phyloP scores from a whole-genome alignment of 305 asterid species.

The Nicotiana rustica region DNA sequence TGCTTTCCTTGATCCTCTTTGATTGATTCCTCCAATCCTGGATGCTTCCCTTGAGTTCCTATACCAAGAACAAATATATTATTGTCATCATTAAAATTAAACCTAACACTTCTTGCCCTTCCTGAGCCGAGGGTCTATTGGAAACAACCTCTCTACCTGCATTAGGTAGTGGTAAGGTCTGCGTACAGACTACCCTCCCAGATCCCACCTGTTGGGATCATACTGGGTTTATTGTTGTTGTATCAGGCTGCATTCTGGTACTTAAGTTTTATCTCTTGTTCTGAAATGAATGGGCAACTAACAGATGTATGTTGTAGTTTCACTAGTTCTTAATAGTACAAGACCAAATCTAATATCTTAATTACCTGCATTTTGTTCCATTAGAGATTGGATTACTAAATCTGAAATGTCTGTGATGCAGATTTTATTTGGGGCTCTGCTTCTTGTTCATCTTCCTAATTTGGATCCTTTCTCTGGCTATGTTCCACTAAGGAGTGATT shows the following conservation, averaged over 20 bases:
- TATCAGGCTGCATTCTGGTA: conserved; percentile 24
- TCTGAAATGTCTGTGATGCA: conserved; percentile 46
- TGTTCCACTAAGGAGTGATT: conserved; percentile 63
- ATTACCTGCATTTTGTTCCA: conserved; percentile 9
- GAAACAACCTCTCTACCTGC: too few species aligned
- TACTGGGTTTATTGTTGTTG: not conserved
- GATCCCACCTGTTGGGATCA: too few species aligned
- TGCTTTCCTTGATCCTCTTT: too few species aligned
- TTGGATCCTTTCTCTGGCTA: conserved; percentile 77
- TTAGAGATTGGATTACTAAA: conserved; percentile 32
- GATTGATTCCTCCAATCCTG: too few species aligned
- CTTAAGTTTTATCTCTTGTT: conserved; percentile 11
- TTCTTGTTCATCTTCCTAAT: conserved; percentile 70
- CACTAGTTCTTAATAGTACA: not conserved
- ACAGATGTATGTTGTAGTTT: conserved; percentile 17
- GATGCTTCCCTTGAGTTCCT: too few species aligned
- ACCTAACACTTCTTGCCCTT: too few species aligned
- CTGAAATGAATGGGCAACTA: conserved; percentile 14
- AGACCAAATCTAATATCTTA: not conserved
- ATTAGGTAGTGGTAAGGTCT: too few species aligned
- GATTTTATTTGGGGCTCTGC: conserved; percentile 72
- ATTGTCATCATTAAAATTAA: too few species aligned
- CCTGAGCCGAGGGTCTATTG: too few species aligned
- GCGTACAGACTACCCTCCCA: too few species aligned
- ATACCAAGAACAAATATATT: too few species aligned